These are phyloP conservation scores for Yarrowia porcina DNA, from an alignment of 805 yeast species.

Conservation along the genomic window DNA sequence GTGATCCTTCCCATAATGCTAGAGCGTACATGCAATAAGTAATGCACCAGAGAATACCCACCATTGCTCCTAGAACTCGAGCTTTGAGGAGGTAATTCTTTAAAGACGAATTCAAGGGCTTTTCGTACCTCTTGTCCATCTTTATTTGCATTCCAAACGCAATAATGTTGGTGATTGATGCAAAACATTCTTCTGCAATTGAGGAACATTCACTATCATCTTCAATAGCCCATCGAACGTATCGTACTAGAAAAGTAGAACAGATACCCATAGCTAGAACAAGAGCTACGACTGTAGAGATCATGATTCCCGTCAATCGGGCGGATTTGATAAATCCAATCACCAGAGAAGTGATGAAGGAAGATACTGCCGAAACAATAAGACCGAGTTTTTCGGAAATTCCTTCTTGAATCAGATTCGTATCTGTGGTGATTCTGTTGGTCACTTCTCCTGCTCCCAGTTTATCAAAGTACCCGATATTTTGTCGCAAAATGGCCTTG, in stretches of 20 bases:
- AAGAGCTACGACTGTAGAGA: constrained; percentile 39
- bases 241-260: constrained; percentile 37
- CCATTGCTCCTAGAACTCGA: constrained; percentile 37
- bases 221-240: constrained; percentile 29
- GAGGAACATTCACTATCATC: constrained; percentile 39
- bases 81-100: constrained; percentile 34
- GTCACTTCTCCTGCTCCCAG: constrained; percentile 45
- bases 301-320: constrained; percentile 39
- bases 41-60: constrained; percentile 39
- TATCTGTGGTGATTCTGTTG: constrained; percentile 45
- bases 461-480: constrained; percentile 43
- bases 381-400: constrained; percentile 43
- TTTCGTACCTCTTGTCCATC: constrained; percentile 38
- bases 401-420: constrained; percentile 43
- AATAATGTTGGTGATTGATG: constrained; percentile 42
- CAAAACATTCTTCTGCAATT: constrained; percentile 44
- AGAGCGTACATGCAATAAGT: constrained; percentile 42
- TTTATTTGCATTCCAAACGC: constrained; percentile 45
- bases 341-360: constrained; percentile 41
- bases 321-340: constrained; percentile 41
- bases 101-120: constrained; percentile 33
- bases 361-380: constrained; percentile 41
- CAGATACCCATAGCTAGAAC: constrained; percentile 36
- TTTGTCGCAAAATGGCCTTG: constrained; percentile 41
- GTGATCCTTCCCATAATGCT: constrained; percentile 45